phyloP scores from a whole-genome alignment of 306 rosid species.

The Ormosia emarginata region DNA sequence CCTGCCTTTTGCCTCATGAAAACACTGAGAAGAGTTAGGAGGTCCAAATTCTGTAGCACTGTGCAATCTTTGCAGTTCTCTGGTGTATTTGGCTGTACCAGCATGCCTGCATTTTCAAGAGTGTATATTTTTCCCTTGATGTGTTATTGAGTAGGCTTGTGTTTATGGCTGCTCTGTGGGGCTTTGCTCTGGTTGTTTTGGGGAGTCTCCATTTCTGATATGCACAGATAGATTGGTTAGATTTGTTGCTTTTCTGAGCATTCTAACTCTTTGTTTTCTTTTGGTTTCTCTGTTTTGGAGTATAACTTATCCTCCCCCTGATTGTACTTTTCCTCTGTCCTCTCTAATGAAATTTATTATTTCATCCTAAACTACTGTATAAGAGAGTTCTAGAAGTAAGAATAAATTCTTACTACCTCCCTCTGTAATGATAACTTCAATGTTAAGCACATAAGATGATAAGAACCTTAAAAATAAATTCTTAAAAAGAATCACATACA shows the following conservation, averaged over 20 bases:
- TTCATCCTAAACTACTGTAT: neutral
- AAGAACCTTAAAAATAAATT: conserved; percentile 1
- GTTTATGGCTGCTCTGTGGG: neutral
- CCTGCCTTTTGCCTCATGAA: too few relatives aligned
- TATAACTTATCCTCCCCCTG: neutral
- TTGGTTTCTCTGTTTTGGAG: neutral
- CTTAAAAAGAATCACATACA: conserved; percentile 50
- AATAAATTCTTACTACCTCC: too few relatives aligned
- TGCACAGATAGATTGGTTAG: neutral
- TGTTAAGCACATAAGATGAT: neutral
- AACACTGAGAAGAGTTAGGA: too few relatives aligned
- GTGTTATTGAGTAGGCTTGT: too few relatives aligned
- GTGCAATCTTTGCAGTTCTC: neutral
- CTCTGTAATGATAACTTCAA: neutral
- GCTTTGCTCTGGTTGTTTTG: neutral
- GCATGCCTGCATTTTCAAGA: neutral
- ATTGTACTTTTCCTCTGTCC: neutral
- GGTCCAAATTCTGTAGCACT: neutral
- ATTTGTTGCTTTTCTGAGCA: neutral
- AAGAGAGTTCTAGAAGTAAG: neutral
- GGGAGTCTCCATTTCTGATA: neutral
- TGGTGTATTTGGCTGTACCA: neutral
- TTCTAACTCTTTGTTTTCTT: neutral
- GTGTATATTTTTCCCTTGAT: neutral
- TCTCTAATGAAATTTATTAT: neutral